Percentiles rank a stretch among this genome's conserved stretches.
phyloP scores from a whole-genome alignment of 441 rosid species.

The Melastoma candidum region DNA sequence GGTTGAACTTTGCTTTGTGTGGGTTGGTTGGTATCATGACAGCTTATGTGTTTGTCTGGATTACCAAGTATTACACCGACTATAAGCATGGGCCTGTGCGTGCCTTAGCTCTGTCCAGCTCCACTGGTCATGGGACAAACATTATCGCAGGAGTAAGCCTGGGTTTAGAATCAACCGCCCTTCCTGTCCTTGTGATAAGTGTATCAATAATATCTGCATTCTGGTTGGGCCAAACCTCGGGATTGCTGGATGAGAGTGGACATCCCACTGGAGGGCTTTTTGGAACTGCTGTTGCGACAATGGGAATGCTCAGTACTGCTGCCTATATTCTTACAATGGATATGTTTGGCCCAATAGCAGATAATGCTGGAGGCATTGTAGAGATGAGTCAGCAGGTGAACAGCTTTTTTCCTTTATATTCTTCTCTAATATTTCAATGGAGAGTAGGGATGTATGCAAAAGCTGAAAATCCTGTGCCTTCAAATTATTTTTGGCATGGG shows the following conservation, averaged over 20 bases:
- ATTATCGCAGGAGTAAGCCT: slow-evolving; percentile 96
- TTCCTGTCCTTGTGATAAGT: slow-evolving; percentile 92
- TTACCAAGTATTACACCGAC: slow-evolving; percentile 93
- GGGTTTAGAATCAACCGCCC: slow-evolving; percentile 97
- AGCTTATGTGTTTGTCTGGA: slow-evolving; percentile 85
- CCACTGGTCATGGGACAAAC: slow-evolving; percentile 98
- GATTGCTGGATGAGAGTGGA: slow-evolving; percentile 84
- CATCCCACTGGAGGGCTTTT: slow-evolving; percentile 86
- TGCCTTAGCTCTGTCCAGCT: slow-evolving; percentile 83
- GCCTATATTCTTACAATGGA: slow-evolving; percentile 99
- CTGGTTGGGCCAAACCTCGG: slow-evolving; percentile 93
- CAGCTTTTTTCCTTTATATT: slow-evolving; percentile 2
- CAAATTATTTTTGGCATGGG: too few relatives aligned
- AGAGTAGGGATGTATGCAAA: too few relatives aligned
- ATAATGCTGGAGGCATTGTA: slow-evolving; percentile 99
- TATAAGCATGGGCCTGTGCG: slow-evolving; percentile 97
- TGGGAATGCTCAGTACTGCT: slow-evolving; percentile 99
- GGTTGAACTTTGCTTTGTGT: slow-evolving; percentile 89
- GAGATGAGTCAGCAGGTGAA: slow-evolving; percentile 99
- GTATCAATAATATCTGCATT: slow-evolving; percentile 68
- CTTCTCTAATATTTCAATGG: too few relatives aligned
- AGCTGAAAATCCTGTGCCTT: too few relatives aligned
- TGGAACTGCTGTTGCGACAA: slow-evolving; percentile 98
- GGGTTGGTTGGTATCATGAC: slow-evolving; percentile 96
- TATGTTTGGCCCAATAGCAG: slow-evolving; percentile 99